Conservation (phyloP, 169 alveolate species). For the Cryptosporidium andersoni region DNA sequence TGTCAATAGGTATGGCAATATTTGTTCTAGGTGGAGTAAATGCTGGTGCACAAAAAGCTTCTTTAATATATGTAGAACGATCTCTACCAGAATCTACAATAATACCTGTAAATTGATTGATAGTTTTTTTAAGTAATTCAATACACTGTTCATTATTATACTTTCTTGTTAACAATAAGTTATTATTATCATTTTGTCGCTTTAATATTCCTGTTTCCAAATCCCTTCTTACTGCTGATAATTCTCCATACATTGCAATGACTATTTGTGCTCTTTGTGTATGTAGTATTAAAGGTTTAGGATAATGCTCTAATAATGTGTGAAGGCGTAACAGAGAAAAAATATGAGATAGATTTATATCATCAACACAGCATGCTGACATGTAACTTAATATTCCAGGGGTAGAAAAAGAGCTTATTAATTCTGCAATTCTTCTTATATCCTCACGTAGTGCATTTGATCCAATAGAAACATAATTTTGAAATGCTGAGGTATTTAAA, state of each 20-base stretch:
- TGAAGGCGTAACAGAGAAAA: conserved; percentile 48
- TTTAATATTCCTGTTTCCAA: conserved; percentile 39
- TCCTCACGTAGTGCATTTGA: conserved; percentile 49
- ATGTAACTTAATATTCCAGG: conserved; percentile 66
- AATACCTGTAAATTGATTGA: conserved; percentile 48
- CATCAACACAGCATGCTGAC: conserved; percentile 68
- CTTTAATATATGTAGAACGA: conserved; percentile 58
- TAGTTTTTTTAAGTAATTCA: conserved; percentile 42
- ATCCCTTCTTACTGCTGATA: conserved; percentile 29
- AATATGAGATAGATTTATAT: conserved; percentile 45
- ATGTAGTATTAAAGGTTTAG: conserved; percentile 26
- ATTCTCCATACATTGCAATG: conserved; percentile 60
- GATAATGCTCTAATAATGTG: conserved; percentile 53
- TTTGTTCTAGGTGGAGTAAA: conserved; percentile 69
- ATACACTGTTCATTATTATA: conserved; percentile 30
- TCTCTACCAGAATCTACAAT: conserved; percentile 68
- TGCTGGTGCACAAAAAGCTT: conserved; percentile 67
- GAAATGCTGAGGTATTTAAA: conserved; percentile 28
- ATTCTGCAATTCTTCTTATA: conserved; percentile 36
- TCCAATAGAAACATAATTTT: conserved; percentile 51
- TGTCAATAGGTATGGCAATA: conserved; percentile 11
- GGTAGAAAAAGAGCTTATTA: conserved; percentile 40
- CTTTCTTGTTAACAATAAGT: too few species aligned
- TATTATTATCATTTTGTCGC: not conserved
- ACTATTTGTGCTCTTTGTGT: conserved; percentile 43